Evolutionary conservation across 2,329 filamentous ascomycete genomes (phyloP), one percentile per base, ranked within the genome.

Genomic region (Diaporthe capsici): DNA sequence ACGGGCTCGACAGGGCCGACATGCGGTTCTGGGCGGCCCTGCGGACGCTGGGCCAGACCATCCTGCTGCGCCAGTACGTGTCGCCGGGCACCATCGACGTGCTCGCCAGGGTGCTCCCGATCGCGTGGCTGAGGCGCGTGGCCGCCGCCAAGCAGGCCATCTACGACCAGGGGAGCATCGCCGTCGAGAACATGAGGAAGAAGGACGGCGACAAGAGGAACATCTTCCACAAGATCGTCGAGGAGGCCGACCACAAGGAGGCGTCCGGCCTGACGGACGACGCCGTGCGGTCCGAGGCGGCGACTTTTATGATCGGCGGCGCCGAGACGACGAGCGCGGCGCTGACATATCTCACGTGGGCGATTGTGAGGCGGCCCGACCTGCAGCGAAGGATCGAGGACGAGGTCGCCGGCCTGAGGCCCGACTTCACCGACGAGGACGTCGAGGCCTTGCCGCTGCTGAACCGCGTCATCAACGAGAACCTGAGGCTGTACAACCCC

Each of bases 251-350:
- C 8, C 77, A 78, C n/a, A 75, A 76, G 8, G 75, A 77, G 22
- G 47, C 51, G 8, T 47, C 72, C 13, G 72, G 65, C n/a, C 51
- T 79, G 12, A 78, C 80, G 5, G 80, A 82, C 25, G 49, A 77
- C 3, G 81, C 84, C 0, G 83, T 86, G 7, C 60, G 75, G 20
- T 77, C 78, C 4, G 83, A 87, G 61, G 86, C 85, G 0, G 80
- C 81, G 10, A 80, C 74, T 0, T 84, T 85, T 65, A 86, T 87
- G 58, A 73, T 86, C 10, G 86, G 85, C 3, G 86, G 85, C 0
- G 84, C 82, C n/a, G 86, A 87, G 68, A 87, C 86, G 1, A 86
- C 86, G 0, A 83, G 85, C 2, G 78, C 82, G 7, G 84, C 84
- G 0, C 70, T 87, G 71, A 87, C 85, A 0, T 87, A 87, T 71